Evolutionary conservation across 108 stramenopile genomes (phyloP).

Genomic region (Skeletonema menzelii): DNA sequence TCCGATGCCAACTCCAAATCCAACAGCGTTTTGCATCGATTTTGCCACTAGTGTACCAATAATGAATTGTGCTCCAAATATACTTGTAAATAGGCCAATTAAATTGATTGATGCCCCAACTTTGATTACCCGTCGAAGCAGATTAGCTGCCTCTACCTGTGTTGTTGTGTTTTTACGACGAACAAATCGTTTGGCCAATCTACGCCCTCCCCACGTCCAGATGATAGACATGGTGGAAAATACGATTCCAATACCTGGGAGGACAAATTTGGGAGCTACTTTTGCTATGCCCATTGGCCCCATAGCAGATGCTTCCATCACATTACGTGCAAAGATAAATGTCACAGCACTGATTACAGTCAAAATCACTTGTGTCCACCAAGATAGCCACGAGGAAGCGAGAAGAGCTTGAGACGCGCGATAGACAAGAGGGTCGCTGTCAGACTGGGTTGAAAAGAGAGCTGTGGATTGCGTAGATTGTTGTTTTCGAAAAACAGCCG

Average conservation of each 20-base stretch:
- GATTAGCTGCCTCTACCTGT: conserved; percentile 62
- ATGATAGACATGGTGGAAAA: conserved; percentile 57
- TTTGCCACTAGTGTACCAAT: conserved; percentile 89
- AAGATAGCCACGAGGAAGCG: conserved; percentile 73
- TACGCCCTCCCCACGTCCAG: conserved; percentile 86
- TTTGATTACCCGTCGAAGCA: conserved; percentile 71
- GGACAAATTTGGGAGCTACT: conserved; percentile 58
- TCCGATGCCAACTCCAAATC: conserved; percentile 31
- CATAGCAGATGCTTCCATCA: conserved; percentile 25
- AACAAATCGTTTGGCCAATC: conserved; percentile 64
- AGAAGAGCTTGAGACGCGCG: conserved; percentile 44
- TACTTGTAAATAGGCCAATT: conserved; percentile 78
- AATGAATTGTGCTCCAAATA: conserved; percentile 89
- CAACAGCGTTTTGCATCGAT: conserved; percentile 54
- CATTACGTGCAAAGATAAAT: conserved; percentile 79
- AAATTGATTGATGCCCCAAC: conserved; percentile 79
- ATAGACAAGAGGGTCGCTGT: conserved; percentile 37
- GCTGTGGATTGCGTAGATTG: background rate
- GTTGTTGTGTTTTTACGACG: conserved; percentile 38
- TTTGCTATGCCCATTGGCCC: conserved; percentile 15
- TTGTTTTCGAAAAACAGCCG: background rate
- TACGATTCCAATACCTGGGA: conserved; percentile 64
- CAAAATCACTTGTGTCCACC: conserved; percentile 89
- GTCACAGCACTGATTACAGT: conserved; percentile 74
- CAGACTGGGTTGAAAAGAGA: background rate